phyloP scores from a whole-genome alignment of 129 eudicot species.

The Oenanthe sinensis region DNA sequence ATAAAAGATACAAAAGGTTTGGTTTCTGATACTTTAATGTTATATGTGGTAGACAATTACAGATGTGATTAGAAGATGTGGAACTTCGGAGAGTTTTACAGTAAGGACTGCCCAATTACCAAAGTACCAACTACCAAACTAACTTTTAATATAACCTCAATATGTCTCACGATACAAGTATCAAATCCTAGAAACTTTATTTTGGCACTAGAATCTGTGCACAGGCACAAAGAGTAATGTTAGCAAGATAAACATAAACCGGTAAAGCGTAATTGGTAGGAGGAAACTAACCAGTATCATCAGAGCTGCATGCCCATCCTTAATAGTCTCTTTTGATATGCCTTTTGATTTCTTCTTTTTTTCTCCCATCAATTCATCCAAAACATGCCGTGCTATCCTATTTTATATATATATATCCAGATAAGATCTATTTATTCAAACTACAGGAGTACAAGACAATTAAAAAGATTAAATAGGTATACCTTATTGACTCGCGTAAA shows the following conservation, averaged over 20 bases:
- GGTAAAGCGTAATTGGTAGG: background rate
- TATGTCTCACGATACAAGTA: background rate
- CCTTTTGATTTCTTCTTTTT: slow-evolving; percentile 24
- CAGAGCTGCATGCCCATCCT: slow-evolving; percentile 35
- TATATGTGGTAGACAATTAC: background rate
- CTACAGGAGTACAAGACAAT: background rate
- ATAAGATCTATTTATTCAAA: background rate
- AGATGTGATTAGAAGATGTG: background rate
- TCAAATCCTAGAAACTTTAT: background rate
- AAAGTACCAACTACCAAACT: background rate
- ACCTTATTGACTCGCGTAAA: slow-evolving; percentile 55
- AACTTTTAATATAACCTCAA: background rate
- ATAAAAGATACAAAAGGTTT: background rate
- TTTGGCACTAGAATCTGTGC: background rate
- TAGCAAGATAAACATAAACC: background rate
- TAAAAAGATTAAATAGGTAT: background rate
- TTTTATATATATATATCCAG: background rate
- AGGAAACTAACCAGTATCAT: slow-evolving; percentile 56
- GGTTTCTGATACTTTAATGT: background rate
- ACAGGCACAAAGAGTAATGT: background rate
- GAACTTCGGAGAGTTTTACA: background rate
- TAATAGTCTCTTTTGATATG: slow-evolving; percentile 23
- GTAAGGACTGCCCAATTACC: background rate
- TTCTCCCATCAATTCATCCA: slow-evolving; percentile 33
- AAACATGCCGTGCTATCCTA: slow-evolving; percentile 48